Percentiles rank a stretch among this genome's conserved stretches.
Conservation (phyloP, 2,329 filamentous ascomycete species). For the Colletotrichum sp. region DNA sequence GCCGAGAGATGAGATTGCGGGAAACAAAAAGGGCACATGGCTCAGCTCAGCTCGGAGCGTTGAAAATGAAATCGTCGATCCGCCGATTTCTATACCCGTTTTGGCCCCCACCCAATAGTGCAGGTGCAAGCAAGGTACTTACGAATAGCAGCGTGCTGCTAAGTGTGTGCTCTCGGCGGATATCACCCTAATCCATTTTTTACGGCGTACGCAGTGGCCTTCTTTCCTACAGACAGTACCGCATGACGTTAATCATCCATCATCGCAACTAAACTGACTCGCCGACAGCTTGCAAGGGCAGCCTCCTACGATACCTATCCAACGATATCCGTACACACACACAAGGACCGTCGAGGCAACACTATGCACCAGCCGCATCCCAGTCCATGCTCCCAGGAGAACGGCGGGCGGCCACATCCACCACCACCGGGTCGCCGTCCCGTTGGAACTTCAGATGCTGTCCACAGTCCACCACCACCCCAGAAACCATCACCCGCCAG, state of each 20-base stretch:
- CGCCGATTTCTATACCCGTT: not conserved
- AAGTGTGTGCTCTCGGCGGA: not conserved
- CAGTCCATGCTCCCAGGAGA: not conserved
- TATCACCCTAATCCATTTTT: not conserved
- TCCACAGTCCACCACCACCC: not conserved
- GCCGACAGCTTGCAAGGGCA: not conserved
- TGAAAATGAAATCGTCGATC: not conserved
- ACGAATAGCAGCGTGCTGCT: not conserved
- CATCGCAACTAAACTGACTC: slow-evolving; percentile 1
- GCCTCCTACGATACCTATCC: not conserved
- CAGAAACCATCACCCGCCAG: not conserved
- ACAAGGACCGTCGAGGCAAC: not conserved
- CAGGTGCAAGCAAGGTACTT: not conserved
- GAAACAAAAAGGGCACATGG: not conserved
- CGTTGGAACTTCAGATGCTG: not conserved
- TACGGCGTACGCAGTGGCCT: not conserved
- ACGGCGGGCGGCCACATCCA: not conserved
- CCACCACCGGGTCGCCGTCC: not conserved
- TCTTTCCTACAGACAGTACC: not conserved
- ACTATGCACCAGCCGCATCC: not conserved
- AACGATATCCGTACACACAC: not conserved
- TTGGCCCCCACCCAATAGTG: slow-evolving; percentile 4
- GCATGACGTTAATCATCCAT: slow-evolving; percentile 7
- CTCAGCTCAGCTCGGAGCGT: not conserved
- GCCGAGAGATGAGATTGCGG: not conserved